phyloP scores from a whole-genome alignment of 768 basidiomycete species.

The Hirschioporus abietinus region DNA sequence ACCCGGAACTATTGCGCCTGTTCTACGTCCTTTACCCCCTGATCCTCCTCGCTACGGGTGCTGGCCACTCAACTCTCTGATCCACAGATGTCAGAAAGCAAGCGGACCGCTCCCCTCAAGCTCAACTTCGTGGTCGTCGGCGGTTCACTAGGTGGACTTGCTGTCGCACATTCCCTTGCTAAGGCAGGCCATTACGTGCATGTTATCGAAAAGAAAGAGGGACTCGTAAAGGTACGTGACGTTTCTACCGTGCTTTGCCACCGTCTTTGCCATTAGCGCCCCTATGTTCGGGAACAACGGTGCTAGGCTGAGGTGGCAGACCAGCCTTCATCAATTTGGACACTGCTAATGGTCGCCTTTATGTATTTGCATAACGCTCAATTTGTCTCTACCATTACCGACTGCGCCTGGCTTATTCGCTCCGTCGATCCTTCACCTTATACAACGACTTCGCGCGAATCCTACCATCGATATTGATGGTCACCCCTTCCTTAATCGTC shows the following conservation, averaged over 20 bases:
- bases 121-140: constrained; percentile 45
- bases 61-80: neutral
- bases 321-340: neutral
- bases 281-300: constrained; percentile 1
- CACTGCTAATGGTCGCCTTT: neutral
- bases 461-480: neutral
- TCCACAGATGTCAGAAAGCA: constrained; percentile 14
- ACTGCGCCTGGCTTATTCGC: neutral
- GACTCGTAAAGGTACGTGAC: neutral
- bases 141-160: constrained; percentile 50
- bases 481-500: neutral
- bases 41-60: neutral
- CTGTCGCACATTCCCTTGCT: constrained; percentile 48
- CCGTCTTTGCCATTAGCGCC: neutral
- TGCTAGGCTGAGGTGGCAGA: constrained; percentile 2
- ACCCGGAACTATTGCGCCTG: neutral
- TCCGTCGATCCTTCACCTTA: neutral
- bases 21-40: neutral
- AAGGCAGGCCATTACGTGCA: constrained; percentile 57
- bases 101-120: constrained; percentile 22
- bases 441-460: neutral
- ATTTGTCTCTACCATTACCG: neutral
- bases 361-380: neutral
- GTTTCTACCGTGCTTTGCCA: neutral
- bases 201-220: constrained; percentile 40